Evolutionary conservation across 139 green algal genomes (phyloP).

Genomic region (Chlamydomonas schloesseri): DNA sequence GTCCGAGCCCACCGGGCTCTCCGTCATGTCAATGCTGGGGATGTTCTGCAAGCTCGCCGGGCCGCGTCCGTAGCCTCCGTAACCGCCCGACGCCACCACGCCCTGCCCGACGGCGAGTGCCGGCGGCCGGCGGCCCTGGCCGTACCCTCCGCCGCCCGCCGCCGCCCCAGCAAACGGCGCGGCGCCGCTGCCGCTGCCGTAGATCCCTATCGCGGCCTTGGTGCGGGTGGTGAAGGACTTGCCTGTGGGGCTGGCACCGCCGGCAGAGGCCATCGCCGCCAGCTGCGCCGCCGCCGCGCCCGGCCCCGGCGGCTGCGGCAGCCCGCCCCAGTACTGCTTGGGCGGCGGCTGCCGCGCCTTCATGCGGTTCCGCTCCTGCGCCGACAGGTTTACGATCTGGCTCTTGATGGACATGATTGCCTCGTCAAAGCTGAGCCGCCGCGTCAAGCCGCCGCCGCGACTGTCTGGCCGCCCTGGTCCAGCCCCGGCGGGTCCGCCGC

Average conservation of each 20-base stretch:
- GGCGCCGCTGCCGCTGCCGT: neutral
- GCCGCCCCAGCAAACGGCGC: neutral
- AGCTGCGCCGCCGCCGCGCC: neutral
- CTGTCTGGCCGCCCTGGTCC: neutral
- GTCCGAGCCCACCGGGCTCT: conserved; percentile 18
- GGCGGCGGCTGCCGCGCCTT: conserved; percentile 2
- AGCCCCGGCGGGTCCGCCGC: neutral
- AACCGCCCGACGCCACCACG: neutral
- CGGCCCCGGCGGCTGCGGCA: neutral
- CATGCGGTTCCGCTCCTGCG: conserved; percentile 1
- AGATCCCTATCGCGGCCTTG: neutral
- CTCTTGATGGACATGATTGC: conserved; percentile 33
- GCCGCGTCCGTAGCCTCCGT: neutral
- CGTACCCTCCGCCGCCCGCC: too few relatives aligned
- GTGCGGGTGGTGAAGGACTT: neutral
- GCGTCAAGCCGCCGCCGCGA: neutral
- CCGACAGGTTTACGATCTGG: conserved; percentile 16
- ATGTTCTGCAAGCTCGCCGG: neutral
- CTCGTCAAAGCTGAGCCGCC: conserved; percentile 35
- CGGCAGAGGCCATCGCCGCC: neutral
- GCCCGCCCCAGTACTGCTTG: conserved; percentile 2
- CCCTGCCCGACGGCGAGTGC: neutral
- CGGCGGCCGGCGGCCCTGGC: neutral
- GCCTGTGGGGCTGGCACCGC: neutral
- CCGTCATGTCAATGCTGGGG: conserved; percentile 15